Conservation (phyloP, 2,329 filamentous ascomycete genomes). For the Arthrobotrys pseudoclavata region DNA sequence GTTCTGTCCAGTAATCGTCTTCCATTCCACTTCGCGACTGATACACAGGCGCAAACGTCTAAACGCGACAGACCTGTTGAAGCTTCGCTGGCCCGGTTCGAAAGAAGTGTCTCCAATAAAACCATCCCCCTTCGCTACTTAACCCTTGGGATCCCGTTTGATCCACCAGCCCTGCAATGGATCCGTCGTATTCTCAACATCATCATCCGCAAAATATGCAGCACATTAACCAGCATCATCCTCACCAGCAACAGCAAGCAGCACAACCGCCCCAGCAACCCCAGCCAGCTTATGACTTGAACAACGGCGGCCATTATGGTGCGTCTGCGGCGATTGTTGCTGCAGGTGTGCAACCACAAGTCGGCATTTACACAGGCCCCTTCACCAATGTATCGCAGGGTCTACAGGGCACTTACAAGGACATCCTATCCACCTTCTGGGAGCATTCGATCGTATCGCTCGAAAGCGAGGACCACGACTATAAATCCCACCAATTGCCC, state of each 20-base stretch:
- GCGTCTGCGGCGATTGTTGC: conserved; percentile 63
- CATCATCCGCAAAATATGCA: conserved; percentile 59
- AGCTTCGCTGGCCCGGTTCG: conserved; percentile 24
- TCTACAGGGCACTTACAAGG: conserved; percentile 89
- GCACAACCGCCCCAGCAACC: conserved; percentile 43
- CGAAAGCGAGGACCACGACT: conserved; percentile 95
- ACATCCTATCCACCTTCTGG: conserved; percentile 99
- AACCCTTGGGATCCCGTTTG: conserved; percentile 22
- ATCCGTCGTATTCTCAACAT: conserved; percentile 58
- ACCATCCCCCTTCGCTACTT: conserved; percentile 19
- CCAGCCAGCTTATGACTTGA: conserved; percentile 35
- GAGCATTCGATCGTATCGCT: conserved; percentile 97
- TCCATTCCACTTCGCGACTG: conserved; percentile 51
- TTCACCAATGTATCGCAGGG: conserved; percentile 94
- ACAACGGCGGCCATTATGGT: conserved; percentile 62
- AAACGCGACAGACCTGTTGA: conserved; percentile 45
- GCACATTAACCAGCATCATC: conserved; percentile 58
- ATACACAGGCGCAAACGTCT: conserved; percentile 26
- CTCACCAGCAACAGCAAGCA: conserved; percentile 50
- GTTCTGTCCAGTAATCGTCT: conserved; percentile 58
- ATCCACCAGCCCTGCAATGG: conserved; percentile 37
- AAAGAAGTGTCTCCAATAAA: conserved; percentile 42
- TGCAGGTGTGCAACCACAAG: conserved; percentile 61
- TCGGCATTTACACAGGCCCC: conserved; percentile 63
- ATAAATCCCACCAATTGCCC: conserved; percentile 96